Percentiles rank a stretch among this genome's conserved stretches.
Conservation (phyloP, 2,329 filamentous ascomycete genomes). For the Cladosporium austrohemisphaericum region DNA sequence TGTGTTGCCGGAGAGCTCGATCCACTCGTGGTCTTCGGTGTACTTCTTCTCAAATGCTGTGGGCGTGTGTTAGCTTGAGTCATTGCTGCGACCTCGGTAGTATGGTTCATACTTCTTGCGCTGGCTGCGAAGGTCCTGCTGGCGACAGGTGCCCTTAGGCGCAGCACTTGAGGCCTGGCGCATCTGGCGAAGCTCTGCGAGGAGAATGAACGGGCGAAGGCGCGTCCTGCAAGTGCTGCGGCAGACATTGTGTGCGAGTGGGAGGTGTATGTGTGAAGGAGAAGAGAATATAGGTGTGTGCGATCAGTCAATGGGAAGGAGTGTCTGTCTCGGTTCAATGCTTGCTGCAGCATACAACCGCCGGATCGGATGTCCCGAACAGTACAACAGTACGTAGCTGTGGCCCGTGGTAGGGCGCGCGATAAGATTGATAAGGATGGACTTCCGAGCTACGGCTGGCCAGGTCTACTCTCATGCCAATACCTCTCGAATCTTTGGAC, state of each 20-base stretch:
- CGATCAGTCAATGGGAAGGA: slow-evolving; percentile 3
- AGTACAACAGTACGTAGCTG: too few species aligned
- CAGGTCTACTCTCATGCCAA: too few species aligned
- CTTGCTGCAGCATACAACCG: too few species aligned
- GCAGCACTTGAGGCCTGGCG: slow-evolving; percentile 15
- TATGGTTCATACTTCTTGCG: slow-evolving; percentile 24
- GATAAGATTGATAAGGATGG: too few species aligned
- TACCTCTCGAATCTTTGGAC: too few species aligned
- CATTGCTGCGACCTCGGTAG: not conserved
- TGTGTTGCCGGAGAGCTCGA: slow-evolving; percentile 78
- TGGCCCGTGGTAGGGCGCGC: too few species aligned
- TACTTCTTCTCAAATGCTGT: slow-evolving; percentile 72
- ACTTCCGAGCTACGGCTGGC: too few species aligned
- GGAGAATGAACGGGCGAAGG: slow-evolving; percentile 22
- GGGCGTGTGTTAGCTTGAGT: not conserved
- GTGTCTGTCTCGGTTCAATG: too few species aligned
- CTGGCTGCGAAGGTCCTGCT: slow-evolving; percentile 30
- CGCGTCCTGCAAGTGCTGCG: slow-evolving; percentile 20
- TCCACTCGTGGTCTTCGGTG: slow-evolving; percentile 98
- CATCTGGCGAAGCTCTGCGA: slow-evolving; percentile 24
- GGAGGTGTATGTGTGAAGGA: not conserved
- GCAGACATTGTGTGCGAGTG: slow-evolving; percentile 16
- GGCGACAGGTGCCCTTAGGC: slow-evolving; percentile 17
- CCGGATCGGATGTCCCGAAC: too few species aligned
- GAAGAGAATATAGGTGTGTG: not conserved